Evolutionary conservation across 2,329 filamentous ascomycete genomes (phyloP).

Genomic region (Aspergillus sp.): DNA sequence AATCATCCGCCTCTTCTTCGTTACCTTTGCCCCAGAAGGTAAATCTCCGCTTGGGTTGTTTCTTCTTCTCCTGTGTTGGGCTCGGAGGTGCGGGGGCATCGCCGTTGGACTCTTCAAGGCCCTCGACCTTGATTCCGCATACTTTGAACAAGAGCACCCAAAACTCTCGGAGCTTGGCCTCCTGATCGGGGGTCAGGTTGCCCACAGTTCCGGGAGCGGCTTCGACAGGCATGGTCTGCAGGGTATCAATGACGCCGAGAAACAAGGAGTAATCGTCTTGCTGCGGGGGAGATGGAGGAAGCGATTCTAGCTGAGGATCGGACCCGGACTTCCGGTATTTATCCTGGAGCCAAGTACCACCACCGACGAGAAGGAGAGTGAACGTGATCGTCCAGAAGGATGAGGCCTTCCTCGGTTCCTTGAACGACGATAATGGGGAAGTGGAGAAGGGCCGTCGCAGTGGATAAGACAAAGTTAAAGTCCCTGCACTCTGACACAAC

Average conservation of each 20-base stretch:
- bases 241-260: slow-evolving; percentile 36
- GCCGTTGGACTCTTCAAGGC: slow-evolving; percentile 20
- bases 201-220: slow-evolving; percentile 66
- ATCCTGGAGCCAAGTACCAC: slow-evolving; percentile 34
- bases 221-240: slow-evolving; percentile 34
- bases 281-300: slow-evolving; percentile 11
- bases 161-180: slow-evolving; percentile 81
- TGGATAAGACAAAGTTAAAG: slow-evolving; percentile 22
- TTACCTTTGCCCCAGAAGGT: slow-evolving; percentile 67
- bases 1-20: slow-evolving; percentile 42
- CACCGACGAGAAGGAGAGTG: slow-evolving; percentile 31
- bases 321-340: slow-evolving; percentile 25
- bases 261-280: slow-evolving; percentile 22
- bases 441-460: slow-evolving; percentile 28
- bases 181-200: slow-evolving; percentile 85
- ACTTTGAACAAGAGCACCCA: slow-evolving; percentile 77
- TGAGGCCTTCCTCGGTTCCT: slow-evolving; percentile 33
- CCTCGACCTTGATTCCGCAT: slow-evolving; percentile 58
- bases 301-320: slow-evolving; percentile 6
- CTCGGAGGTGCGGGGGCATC: slow-evolving; percentile 23
- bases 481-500: slow-evolving; percentile 18
- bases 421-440: slow-evolving; percentile 15
- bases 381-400: slow-evolving; percentile 39
- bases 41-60: slow-evolving; percentile 69
- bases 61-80: slow-evolving; percentile 52